A percentile compares a stretch with the other conserved stretches of the same genome.
These are phyloP conservation scores for Pharus latifolius DNA, from an alignment of 176 grass and related monocot genomes.

Conservation along the genomic window DNA sequence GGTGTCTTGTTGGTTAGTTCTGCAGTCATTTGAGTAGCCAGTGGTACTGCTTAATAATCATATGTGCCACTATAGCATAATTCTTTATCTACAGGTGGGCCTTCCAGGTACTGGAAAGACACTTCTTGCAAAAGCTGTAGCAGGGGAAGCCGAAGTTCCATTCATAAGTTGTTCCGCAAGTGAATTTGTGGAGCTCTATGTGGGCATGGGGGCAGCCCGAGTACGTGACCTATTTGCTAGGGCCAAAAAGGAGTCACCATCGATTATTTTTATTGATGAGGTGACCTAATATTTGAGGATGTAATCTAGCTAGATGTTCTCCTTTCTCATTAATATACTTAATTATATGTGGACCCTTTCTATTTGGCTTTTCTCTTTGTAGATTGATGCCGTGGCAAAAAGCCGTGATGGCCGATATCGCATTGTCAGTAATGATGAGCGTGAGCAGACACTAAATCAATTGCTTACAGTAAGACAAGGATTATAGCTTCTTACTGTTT, in stretches of 20 bases:
- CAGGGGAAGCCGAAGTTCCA: conserved; percentile 97
- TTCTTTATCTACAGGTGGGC: conserved; percentile 65
- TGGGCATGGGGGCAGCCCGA: conserved; percentile 97
- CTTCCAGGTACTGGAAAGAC: conserved; percentile 99
- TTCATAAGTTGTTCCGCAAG: conserved; percentile 99
- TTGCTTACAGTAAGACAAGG: conserved; percentile 70
- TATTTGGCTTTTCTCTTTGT: background rate
- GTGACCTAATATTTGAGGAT: conserved; percentile 20
- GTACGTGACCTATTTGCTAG: conserved; percentile 94
- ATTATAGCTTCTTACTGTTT: background rate
- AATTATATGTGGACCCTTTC: conserved; percentile 6
- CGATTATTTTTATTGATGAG: conserved; percentile 99
- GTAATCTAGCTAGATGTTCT: background rate
- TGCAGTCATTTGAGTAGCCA: background rate
- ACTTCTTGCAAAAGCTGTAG: conserved; percentile 96
- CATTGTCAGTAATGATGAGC: conserved; percentile 93
- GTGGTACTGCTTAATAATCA: background rate
- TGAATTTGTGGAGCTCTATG: conserved; percentile 99
- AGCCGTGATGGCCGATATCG: conserved; percentile 90
- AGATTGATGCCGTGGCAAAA: conserved; percentile 99
- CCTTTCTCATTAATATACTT: background rate
- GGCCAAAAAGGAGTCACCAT: conserved; percentile 89
- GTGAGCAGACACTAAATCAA: conserved; percentile 97
- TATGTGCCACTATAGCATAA: background rate
- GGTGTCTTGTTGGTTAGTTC: conserved; percentile 94